Base-by-base conservation (phyloP, 1,284 basidiomycete species). In the Ustilago loliicola region DNA sequence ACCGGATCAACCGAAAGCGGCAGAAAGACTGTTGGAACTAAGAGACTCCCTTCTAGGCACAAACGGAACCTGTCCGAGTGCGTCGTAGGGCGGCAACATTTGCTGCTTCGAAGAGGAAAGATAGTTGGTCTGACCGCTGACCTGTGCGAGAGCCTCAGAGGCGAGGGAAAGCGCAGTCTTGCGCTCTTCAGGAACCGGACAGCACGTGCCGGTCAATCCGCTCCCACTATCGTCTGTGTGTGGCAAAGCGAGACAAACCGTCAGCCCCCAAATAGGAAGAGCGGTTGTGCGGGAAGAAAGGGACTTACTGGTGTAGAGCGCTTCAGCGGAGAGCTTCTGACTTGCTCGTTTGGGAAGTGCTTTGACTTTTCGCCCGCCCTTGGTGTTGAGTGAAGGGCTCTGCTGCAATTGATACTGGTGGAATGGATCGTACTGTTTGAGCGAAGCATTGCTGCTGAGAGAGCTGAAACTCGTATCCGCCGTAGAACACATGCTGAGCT, bases 401-500 rank as follows among this genome's bases (percentile, higher is more conserved):
- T 54, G 53, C 0, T 65, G 48, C 5, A 68, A 5, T n/a, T n/a
- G n/a, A n/a, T n/a, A n/a, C 9, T n/a, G 48, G 17, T 38, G 40
- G 48, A 65, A 65, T 5, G 71, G 71, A 55, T 65, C 32, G 58
- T 65, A 68, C 15, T 58, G 66, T 11, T n/a, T 3, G 21, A 73
- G 52, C 40, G 71, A 73, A 23, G 58, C 29, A 23, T 54, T 65
- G 61, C 66, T 65, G 27, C 21, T 47, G 34, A 61, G 42, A 0
- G 71, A 65, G 23, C 61, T 67, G 58, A 61, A 67, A 29, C 65
- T 68, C 23, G 65, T 73, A 32, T 73, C 65, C 6, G 71, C 54
- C 9, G 71, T 73, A 1, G 71, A 73, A 36, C 71, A 73, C 61
- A 68, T 65, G 62, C 71, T 73, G 48, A 68, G 71, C 54, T 73